Percentiles rank a stretch among this genome's conserved stretches.
These are phyloP conservation scores for Solanum tarapatanum DNA, from an alignment of 257 asterid genomes.

Conservation along the genomic window DNA sequence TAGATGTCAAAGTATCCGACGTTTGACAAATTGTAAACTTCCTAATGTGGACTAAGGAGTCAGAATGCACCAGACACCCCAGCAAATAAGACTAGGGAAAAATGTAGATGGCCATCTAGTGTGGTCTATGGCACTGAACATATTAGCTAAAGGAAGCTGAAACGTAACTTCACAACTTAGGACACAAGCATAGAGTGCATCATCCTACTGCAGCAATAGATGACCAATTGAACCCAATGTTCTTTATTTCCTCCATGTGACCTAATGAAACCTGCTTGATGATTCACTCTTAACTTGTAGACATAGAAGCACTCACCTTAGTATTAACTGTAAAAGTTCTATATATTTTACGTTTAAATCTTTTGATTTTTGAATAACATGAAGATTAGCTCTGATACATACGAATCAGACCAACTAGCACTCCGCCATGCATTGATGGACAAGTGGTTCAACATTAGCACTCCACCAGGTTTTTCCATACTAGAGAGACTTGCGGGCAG, in stretches of 20 bases:
- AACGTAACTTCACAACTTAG: not conserved
- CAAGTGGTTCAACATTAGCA: not conserved
- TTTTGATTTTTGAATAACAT: not conserved
- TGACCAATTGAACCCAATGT: not conserved
- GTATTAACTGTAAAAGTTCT: not conserved
- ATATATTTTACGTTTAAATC: not conserved
- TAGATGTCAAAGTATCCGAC: not conserved
- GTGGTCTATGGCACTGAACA: not conserved
- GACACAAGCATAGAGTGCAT: not conserved
- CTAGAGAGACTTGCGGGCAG: not conserved
- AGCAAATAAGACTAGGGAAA: not conserved
- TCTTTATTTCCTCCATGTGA: not conserved
- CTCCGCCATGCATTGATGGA: not conserved
- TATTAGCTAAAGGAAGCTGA: not conserved
- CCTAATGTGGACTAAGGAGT: not conserved
- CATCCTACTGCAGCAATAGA: not conserved
- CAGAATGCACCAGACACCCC: not conserved
- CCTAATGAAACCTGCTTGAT: not conserved
- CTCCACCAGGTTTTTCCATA: not conserved
- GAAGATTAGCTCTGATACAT: not conserved
- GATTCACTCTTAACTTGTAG: not conserved
- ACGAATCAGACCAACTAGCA: not conserved
- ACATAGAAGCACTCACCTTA: not conserved
- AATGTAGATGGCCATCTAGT: not conserved
- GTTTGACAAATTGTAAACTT: not conserved